Conservation (phyloP, 2,329 filamentous ascomycete genomes). For the Pyrenochaeta sp. region DNA sequence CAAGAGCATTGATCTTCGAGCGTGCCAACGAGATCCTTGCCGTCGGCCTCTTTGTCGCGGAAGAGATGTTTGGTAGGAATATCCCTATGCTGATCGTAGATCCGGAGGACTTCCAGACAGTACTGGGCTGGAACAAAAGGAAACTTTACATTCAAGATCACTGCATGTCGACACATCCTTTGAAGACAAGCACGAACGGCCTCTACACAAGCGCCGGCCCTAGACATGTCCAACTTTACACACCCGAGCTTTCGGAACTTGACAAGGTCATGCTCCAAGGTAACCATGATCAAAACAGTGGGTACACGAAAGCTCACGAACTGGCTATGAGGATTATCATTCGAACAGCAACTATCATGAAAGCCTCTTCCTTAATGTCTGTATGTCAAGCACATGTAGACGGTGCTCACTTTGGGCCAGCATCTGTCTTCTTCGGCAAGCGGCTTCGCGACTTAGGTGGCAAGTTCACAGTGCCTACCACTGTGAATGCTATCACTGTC, state of each 20-base stretch:
- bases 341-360: constrained; percentile 46
- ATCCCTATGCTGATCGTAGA: constrained; percentile 51
- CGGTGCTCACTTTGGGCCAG: constrained; percentile 54
- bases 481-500: constrained; percentile 55
- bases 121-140: not conserved
- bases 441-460: constrained; percentile 44
- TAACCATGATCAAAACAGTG: constrained; percentile 32
- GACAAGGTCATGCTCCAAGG: constrained; percentile 26
- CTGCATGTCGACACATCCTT: not conserved
- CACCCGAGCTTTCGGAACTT: constrained; percentile 1
- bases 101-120: constrained; percentile 15
- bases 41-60: constrained; percentile 54
- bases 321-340: constrained; percentile 51
- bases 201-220: not conserved
- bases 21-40: constrained; percentile 55
- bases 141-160: not conserved
- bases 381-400: constrained; percentile 55
- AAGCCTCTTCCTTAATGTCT: constrained; percentile 37
- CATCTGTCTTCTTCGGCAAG: constrained; percentile 48
- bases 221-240: no score
- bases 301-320: no score
- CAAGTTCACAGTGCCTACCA: constrained; percentile 49
- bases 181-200: not conserved
- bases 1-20: constrained; percentile 53
- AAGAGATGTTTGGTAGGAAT: constrained; percentile 49